Conservation (phyloP, 2,329 filamentous ascomycete genomes). For the Nemania diffusa region DNA sequence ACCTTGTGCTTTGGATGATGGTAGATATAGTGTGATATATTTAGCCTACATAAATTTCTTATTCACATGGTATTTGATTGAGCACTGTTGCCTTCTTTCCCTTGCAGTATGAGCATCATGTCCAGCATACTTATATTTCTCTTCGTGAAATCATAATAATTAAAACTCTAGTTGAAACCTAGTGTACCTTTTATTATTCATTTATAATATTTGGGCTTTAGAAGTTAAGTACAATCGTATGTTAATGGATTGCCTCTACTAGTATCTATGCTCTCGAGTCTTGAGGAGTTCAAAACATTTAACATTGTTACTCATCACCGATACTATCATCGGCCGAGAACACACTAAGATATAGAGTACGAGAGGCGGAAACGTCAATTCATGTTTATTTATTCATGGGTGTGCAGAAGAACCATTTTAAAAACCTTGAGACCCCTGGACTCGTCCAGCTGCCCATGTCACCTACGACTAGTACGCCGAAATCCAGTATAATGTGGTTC, state of each 20-base stretch:
- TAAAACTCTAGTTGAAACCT: no score
- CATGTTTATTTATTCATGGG: slow-evolving; percentile 39
- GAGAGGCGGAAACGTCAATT: slow-evolving; percentile 35
- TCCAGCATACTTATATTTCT: no score
- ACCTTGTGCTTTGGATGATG: no score
- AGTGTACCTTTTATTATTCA: no score
- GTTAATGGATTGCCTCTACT: background rate
- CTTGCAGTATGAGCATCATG: no score
- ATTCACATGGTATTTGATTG: no score
- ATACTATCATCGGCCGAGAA: background rate
- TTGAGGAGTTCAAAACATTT: background rate
- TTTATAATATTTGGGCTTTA: background rate
- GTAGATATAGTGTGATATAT: no score
- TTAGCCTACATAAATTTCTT: no score
- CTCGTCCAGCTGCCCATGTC: slow-evolving; percentile 36
- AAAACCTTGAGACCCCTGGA: slow-evolving; percentile 36
- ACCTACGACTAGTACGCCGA: slow-evolving; percentile 39
- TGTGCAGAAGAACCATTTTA: slow-evolving; percentile 39
- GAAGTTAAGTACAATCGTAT: background rate
- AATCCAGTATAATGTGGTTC: slow-evolving; percentile 38
- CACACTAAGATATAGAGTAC: background rate
- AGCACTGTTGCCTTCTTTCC: no score
- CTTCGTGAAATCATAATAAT: no score
- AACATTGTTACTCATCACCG: background rate
- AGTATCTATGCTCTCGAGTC: no score